Percentiles rank a stretch among this genome's conserved stretches.
phyloP scores from a whole-genome alignment of 306 rosid genomes.

The Senna siamea region DNA sequence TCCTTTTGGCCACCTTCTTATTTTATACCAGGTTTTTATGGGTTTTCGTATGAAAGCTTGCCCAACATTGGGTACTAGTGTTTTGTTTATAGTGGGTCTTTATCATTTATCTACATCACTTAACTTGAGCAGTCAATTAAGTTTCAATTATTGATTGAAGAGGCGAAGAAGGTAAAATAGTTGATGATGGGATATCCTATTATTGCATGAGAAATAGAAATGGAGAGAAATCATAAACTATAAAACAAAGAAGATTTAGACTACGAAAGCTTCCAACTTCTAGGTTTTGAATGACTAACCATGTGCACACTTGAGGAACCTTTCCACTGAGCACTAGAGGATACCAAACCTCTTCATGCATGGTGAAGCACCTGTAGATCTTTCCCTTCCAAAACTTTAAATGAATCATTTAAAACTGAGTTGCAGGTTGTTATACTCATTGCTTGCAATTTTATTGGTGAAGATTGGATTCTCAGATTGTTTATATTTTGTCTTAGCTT shows the following conservation, averaged over 20 bases:
- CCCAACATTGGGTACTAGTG: neutral
- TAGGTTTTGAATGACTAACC: neutral
- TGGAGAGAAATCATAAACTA: neutral
- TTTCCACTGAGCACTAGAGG: neutral
- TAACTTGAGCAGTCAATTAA: neutral
- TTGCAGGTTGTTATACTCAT: neutral
- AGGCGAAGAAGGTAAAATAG: constrained; percentile 24
- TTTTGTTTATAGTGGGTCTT: neutral
- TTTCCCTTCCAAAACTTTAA: neutral
- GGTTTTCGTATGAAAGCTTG: neutral
- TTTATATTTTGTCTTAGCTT: constrained; percentile 17
- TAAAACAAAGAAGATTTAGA: neutral
- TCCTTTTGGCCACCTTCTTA: neutral
- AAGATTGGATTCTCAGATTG: neutral
- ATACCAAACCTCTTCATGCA: neutral
- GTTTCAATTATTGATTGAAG: constrained; percentile 20
- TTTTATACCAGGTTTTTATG: neutral
- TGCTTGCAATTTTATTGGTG: neutral
- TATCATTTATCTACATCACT: constrained; percentile 10
- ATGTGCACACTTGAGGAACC: neutral
- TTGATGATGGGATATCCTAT: constrained; percentile 6
- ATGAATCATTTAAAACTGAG: constrained; percentile 6
- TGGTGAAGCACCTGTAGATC: neutral
- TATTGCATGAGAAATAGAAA: neutral
- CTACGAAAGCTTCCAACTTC: neutral